A percentile compares a stretch with the other conserved stretches of the same genome.
Conservation (phyloP, 2,329 filamentous ascomycete species). For the Phoma sp. region DNA sequence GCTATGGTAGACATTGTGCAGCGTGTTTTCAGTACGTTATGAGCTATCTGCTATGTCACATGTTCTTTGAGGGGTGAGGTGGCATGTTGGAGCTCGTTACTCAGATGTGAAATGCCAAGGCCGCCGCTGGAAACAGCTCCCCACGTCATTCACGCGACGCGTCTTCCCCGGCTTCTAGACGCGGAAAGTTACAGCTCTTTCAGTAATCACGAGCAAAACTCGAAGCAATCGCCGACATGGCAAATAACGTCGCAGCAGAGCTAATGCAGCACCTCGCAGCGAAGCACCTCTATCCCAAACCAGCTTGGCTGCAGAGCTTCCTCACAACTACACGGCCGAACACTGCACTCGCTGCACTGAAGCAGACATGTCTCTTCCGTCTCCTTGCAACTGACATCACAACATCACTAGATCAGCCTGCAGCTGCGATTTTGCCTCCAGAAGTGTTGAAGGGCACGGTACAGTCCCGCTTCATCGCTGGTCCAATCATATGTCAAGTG, state of each 20-base stretch:
- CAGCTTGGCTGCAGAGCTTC: conserved; percentile 69
- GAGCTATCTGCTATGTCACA: not conserved
- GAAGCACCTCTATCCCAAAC: conserved; percentile 62
- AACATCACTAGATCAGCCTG: conserved; percentile 56
- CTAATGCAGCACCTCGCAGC: conserved; percentile 61
- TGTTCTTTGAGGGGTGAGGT: not conserved
- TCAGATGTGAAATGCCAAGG: conserved; percentile 29
- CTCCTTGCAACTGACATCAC: conserved; percentile 81
- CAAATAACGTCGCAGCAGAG: conserved; percentile 40
- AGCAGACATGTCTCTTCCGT: conserved; percentile 81
- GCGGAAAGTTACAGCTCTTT: not conserved
- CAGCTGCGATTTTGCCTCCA: conserved; percentile 60
- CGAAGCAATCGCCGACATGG: conserved; percentile 26
- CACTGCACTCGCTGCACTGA: conserved; percentile 71
- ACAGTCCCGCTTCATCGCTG: conserved; percentile 62
- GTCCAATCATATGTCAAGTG: conserved; percentile 77
- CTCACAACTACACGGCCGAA: conserved; percentile 60
- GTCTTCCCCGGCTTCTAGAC: conserved; percentile 6
- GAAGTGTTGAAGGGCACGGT: conserved; percentile 62
- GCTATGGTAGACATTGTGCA: conserved; percentile 63
- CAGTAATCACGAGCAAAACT: not conserved
- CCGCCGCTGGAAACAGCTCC: conserved; percentile 18
- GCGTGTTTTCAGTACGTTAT: conserved; percentile 3
- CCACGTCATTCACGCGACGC: conserved; percentile 36
- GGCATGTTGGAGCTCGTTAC: conserved; percentile 5